Percentiles rank a stretch among this genome's conserved stretches.
Conservation (phyloP, 345 rosid genomes). For the Eucalyptus victrix region DNA sequence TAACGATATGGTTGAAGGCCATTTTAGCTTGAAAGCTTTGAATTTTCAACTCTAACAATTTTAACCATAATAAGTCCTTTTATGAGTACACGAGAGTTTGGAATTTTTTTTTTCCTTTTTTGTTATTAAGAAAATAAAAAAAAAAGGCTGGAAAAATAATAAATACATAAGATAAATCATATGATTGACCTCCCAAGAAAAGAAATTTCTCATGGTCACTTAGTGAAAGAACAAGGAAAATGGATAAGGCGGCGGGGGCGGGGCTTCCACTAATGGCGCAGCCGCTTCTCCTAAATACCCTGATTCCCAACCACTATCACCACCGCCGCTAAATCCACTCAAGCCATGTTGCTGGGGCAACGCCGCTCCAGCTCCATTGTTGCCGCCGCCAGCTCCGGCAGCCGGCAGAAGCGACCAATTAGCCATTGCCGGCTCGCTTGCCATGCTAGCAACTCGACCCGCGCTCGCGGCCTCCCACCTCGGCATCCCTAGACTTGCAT, state of each 20-base stretch:
- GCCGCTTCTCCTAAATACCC: constrained; percentile 18
- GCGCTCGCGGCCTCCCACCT: neutral
- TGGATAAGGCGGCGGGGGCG: constrained; percentile 53
- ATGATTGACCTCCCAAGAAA: neutral
- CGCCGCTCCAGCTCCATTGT: neutral
- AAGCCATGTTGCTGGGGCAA: neutral
- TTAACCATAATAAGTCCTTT: neutral
- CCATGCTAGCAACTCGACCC: neutral
- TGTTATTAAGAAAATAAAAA: neutral
- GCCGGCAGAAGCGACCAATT: neutral
- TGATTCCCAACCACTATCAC: neutral
- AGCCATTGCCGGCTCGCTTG: neutral
- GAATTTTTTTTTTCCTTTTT: neutral
- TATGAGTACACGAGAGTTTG: neutral
- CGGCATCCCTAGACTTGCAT: neutral
- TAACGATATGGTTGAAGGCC: neutral
- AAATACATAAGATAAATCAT: neutral
- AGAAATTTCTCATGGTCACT: neutral
- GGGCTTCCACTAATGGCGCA: constrained; percentile 23
- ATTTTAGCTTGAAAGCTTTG: neutral
- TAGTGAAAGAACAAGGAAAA: constrained; percentile 32
- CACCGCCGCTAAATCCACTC: neutral
- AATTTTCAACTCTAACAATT: neutral
- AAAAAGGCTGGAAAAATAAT: neutral
- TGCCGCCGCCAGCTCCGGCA: neutral